phyloP scores from a whole-genome alignment of 768 basidiomycete species.

The Termitomyces sp. region DNA sequence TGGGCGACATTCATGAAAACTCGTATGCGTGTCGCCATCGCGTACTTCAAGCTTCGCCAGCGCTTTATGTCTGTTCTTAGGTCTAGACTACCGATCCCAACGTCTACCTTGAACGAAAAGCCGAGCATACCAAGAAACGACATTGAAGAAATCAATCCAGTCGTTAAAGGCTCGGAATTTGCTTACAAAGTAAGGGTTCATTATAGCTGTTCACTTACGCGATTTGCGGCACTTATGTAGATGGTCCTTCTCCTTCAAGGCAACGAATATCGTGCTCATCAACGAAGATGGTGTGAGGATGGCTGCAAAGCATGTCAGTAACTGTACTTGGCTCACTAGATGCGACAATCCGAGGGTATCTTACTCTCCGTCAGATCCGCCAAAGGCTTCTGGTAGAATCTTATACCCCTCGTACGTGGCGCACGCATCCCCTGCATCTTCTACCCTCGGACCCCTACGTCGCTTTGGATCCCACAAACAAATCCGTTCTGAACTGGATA shows the following conservation, averaged over 20 bases:
- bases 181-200: conserved; percentile 49
- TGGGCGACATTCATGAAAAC: background rate
- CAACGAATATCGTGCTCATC: conserved; percentile 58
- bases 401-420: conserved; percentile 82
- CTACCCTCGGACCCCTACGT: conserved; percentile 66
- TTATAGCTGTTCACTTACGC: background rate
- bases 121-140: conserved; percentile 21
- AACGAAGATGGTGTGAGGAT: conserved; percentile 57
- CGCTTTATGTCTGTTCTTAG: conserved; percentile 4
- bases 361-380: conserved; percentile 49
- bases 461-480: conserved; percentile 51
- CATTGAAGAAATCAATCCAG: conserved; percentile 47
- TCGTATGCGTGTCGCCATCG: background rate
- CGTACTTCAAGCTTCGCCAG: conserved; percentile 1
- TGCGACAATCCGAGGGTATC: conserved; percentile 5
- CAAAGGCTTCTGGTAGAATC: conserved; percentile 55
- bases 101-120: conserved; percentile 27
- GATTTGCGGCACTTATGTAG: conserved; percentile 1
- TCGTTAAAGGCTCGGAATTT: conserved; percentile 54
- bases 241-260: conserved; percentile 34
- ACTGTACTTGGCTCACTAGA: conserved; percentile 1
- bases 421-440: conserved; percentile 72
- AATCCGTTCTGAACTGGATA: conserved; percentile 74
- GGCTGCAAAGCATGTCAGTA: conserved; percentile 66
- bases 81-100: background rate